phyloP scores from a whole-genome alignment of 148 eudicot genomes.

The Linanthus parryae region DNA sequence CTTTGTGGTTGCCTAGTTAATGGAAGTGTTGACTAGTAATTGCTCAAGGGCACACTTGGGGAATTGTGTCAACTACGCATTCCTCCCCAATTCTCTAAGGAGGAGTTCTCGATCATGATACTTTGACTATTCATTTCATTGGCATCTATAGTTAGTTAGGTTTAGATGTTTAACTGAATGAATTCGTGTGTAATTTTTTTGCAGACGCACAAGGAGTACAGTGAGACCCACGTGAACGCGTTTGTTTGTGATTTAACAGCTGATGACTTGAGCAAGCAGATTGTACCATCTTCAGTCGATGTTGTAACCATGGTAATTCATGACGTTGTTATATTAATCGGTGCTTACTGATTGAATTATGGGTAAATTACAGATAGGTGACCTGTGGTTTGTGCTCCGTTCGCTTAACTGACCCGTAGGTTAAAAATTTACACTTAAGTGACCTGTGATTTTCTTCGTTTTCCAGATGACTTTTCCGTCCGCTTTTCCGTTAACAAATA shows the following conservation, averaged over 20 bases:
- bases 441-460: background rate
- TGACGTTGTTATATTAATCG: background rate
- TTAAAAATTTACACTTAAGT: background rate
- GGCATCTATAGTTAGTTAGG: background rate
- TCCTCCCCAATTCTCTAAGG: background rate
- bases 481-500: too few relatives aligned
- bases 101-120: background rate
- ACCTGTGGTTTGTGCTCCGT: background rate
- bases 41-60: background rate
- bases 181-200: constrained; percentile 3
- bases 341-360: background rate
- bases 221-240: constrained; percentile 61
- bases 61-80: background rate
- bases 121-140: background rate
- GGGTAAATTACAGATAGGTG: too few relatives aligned
- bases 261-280: constrained; percentile 62
- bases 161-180: background rate
- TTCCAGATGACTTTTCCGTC: background rate
- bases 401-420: too few relatives aligned
- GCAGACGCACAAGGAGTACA: constrained; percentile 77
- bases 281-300: constrained; percentile 84
- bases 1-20: background rate
- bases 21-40: background rate
- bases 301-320: constrained; percentile 87
- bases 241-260: constrained; percentile 87